phyloP scores from a whole-genome alignment of 108 stramenopile species.

The Nitzschia putrida region DNA sequence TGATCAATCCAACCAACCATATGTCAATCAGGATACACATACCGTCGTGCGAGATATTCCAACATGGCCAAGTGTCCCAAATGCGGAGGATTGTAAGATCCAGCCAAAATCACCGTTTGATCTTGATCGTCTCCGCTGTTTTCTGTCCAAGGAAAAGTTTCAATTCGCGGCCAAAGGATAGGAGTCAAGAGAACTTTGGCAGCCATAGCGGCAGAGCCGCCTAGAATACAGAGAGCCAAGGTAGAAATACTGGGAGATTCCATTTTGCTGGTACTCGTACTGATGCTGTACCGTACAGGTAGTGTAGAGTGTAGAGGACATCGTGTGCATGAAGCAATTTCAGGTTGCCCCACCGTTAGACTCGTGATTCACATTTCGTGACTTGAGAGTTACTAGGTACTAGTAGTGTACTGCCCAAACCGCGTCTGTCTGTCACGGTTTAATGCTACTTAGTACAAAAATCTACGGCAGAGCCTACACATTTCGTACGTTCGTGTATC shows the following conservation, averaged over 20 bases:
- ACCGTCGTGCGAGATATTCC: conserved; percentile 65
- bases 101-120: conserved; percentile 64
- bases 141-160: conserved; percentile 37
- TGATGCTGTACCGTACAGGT: too few relatives aligned
- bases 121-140: conserved; percentile 38
- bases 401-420: too few relatives aligned
- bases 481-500: too few relatives aligned
- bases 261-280: background rate
- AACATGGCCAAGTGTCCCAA: conserved; percentile 81
- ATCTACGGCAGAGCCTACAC: too few relatives aligned
- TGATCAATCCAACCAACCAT: background rate
- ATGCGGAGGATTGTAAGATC: conserved; percentile 88
- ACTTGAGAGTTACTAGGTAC: too few relatives aligned
- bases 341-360: too few relatives aligned
- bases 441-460: too few relatives aligned
- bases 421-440: too few relatives aligned
- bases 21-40: background rate
- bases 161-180: conserved; percentile 30
- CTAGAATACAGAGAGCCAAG: background rate
- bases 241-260: background rate
- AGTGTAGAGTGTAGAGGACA: too few relatives aligned
- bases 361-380: too few relatives aligned
- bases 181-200: conserved; percentile 18
- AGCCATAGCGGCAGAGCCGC: background rate
- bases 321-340: too few relatives aligned